These are phyloP conservation scores for Termitomyces sp. DNA, from an alignment of 768 basidiomycete genomes.

Conservation along the genomic window DNA sequence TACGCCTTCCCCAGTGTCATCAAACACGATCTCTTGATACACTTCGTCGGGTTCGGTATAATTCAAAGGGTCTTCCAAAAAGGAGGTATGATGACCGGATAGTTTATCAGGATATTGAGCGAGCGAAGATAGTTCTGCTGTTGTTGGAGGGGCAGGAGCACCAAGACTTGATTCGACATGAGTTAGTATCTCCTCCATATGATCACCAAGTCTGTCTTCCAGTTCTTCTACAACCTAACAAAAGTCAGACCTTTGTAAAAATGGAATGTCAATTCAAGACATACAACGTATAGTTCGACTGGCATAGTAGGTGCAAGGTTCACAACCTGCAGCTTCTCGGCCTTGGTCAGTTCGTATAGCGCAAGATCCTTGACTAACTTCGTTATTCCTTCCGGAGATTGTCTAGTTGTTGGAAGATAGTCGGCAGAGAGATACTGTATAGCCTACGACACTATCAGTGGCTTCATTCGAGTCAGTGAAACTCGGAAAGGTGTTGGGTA, in stretches of 20 bases:
- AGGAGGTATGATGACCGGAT: background rate
- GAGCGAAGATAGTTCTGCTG: background rate
- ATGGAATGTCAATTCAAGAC: constrained; percentile 25
- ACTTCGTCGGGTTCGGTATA: constrained; percentile 19
- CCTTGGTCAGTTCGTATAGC: constrained; percentile 75
- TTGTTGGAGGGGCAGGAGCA: constrained; percentile 20
- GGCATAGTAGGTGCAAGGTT: constrained; percentile 80
- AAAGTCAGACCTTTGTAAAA: background rate
- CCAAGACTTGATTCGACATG: constrained; percentile 41
- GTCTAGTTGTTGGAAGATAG: constrained; percentile 63
- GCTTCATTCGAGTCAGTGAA: background rate
- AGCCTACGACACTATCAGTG: constrained; percentile 45
- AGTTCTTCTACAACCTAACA: constrained; percentile 86
- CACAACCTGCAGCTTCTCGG: constrained; percentile 90
- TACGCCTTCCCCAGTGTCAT: constrained; percentile 61
- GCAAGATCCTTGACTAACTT: constrained; percentile 65
- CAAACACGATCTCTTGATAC: constrained; percentile 51
- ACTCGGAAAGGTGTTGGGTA: constrained; percentile 19
- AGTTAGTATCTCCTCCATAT: constrained; percentile 62
- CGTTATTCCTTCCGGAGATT: constrained; percentile 62
- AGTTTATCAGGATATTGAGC: background rate
- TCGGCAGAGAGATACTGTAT: constrained; percentile 80
- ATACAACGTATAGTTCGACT: constrained; percentile 86
- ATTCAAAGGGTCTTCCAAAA: background rate
- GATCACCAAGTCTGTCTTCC: constrained; percentile 73